Evolutionary conservation across 1,284 basidiomycete species (phyloP), one percentile per base, ranked within the genome.

Genomic region (Athelia sp.): DNA sequence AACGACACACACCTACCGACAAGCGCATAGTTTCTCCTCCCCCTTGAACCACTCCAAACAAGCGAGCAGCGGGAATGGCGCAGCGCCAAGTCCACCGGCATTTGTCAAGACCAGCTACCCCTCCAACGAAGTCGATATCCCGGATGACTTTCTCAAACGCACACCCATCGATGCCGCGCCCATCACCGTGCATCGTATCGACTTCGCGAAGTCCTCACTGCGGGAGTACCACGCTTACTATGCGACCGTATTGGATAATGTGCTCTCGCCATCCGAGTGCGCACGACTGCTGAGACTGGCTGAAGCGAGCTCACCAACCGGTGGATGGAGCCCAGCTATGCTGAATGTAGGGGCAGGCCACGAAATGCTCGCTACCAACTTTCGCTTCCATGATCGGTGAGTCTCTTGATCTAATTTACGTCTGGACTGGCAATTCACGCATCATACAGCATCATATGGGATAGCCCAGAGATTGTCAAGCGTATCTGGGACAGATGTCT

Each of bases 231-330:
- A 56, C 6, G 55, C 58, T 0, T 51, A 46, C 49, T 72, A 68
- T 56, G 61, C 67, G 34, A 69, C 69, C 47, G 58, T 72, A 34
- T 47, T 72, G n/a, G 71, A 72, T 56, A 52, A 66, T 38, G 32
- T 71, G 3, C 67, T 72, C 54, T 62, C 65, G 1, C 50, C 56
- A 2, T 53, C 61, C 4, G 70, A 72, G 55, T 72, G 70, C 47
- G 54, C 55, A 3, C 58, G 56, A n/a, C 56, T 71, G 8, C 60
- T 71, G 36, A 50, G 60, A 0, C 54, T 67, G 2, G 70, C 68
- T 1, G 66, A 69, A 19, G 3, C 11, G 38, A 13, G 17, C 40
- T 29, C 31, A 24, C 8, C 17, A 42, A 62, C 58, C 11, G 51
- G 60, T 14, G 65, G 65, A 50, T 43, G 40, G 40, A 21, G 10